Percentiles rank a stretch among this genome's conserved stretches.
Conservation (phyloP, 2,329 filamentous ascomycete genomes). For the Blastomyces silverae region DNA sequence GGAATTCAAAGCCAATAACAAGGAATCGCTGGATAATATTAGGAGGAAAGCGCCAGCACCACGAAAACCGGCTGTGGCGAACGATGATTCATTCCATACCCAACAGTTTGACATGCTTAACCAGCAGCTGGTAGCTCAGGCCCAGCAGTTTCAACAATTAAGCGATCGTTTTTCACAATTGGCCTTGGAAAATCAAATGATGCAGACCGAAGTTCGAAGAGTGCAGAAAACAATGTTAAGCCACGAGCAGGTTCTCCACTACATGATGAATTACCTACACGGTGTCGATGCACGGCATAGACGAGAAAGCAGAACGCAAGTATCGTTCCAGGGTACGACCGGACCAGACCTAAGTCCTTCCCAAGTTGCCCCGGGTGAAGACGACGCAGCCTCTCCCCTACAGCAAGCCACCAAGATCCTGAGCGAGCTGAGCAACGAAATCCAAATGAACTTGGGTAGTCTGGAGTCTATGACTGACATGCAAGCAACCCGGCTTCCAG, state of each 20-base stretch:
- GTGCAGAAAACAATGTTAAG: conserved; percentile 65
- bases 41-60: conserved; percentile 89
- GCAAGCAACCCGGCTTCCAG: conserved; percentile 47
- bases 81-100: conserved; percentile 68
- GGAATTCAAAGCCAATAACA: conserved; percentile 91
- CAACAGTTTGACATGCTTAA: conserved; percentile 87
- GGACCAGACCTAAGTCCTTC: conserved; percentile 41
- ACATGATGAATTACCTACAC: conserved; percentile 62
- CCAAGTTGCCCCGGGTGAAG: conserved; percentile 47
- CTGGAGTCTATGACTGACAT: conserved; percentile 59
- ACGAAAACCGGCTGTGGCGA: conserved; percentile 61
- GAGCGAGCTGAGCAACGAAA: conserved; percentile 58
- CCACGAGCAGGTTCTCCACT: conserved; percentile 64
- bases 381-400: conserved; percentile 59
- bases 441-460: conserved; percentile 56
- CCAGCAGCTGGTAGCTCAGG: conserved; percentile 79
- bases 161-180: conserved; percentile 81
- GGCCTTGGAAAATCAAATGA: conserved; percentile 57
- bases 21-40: conserved; percentile 94
- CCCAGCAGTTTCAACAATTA: conserved; percentile 83
- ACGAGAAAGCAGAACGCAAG: conserved; percentile 50
- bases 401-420: conserved; percentile 62
- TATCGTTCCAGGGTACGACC: conserved; percentile 37
- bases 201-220: conserved; percentile 57
- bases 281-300: conserved; percentile 58